Conservation (phyloP, 192 early-diverging fungal species). For the Gigaspora rosea region DNA sequence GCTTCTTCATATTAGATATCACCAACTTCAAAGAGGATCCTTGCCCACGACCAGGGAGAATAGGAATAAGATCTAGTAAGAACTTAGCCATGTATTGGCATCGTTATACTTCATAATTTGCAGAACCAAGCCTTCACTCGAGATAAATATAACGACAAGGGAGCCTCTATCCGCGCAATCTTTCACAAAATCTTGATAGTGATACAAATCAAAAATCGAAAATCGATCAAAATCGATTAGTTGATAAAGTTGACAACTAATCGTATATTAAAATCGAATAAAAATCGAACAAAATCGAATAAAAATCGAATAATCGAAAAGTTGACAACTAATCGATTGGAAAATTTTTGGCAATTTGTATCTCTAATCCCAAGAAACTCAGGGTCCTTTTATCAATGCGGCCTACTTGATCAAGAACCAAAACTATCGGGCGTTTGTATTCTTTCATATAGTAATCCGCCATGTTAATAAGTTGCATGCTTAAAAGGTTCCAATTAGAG, state of each 20-base stretch:
- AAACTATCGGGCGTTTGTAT: no score
- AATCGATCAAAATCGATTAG: no score
- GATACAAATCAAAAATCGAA: no score
- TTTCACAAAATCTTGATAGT: conserved; percentile 14
- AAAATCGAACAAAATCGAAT: no score
- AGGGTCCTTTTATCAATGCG: conserved; percentile 23
- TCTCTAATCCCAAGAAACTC: conserved; percentile 24
- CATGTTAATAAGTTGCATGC: no score
- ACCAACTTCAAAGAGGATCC: neutral
- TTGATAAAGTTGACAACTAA: no score
- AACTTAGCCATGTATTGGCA: conserved; percentile 13
- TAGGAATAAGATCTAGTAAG: conserved; percentile 20
- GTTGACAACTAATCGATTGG: no score
- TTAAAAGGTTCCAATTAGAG: no score
- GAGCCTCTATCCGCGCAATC: conserved; percentile 12
- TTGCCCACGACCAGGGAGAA: conserved; percentile 25
- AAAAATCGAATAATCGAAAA: no score
- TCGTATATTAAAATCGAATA: no score
- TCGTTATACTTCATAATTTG: conserved; percentile 11
- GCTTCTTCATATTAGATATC: conserved; percentile 7
- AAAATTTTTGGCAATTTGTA: no score
- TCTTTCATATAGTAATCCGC: no score
- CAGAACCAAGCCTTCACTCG: conserved; percentile 26
- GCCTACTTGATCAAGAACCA: neutral
- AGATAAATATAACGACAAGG: conserved; percentile 25